Base-by-base conservation (phyloP, 768 basidiomycete species). In the Clathrus columnatus region DNA sequence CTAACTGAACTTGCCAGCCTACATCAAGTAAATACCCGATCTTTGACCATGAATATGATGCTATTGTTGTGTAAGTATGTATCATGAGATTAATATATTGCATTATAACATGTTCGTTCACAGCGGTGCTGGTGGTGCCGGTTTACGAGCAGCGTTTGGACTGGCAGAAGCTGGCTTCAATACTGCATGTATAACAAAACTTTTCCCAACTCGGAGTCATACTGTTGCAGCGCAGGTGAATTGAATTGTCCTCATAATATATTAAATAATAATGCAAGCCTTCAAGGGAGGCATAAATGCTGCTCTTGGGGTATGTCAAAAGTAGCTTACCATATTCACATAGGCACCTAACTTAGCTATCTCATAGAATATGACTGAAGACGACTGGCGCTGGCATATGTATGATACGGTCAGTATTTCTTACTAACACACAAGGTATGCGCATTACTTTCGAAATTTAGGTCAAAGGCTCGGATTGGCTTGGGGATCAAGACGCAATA, bases 331-430 rank as follows among this genome's bases (percentile, higher is more conserved):
- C 29, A 17, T 14, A 27, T 1, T 21, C 14, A 46, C 6, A 11
- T 23, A 14, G n/a, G 44, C 14, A 27, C 18, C 28, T 28, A 24
- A 51, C 28, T 42, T 20, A 55, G 36, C 68, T 63, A 84, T 76
- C 26, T 10, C 36, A 47, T 67, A 91, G 84, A 96, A 97, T 74
- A 94, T 98, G 93, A 96, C 93, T 4, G 96, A 99, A 73, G 96
- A 98, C 66, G 93, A 98, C 69, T 98, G 94, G 93, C 76, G 93
- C 72, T 96, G 93, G 94, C 94, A 96, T 68, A 96, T 95, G 92
- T 95, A 92, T 65, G 91, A 91, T 67, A 92, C 90, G 50, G 91
- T 91, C 68, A 64, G 86, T 70, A 11, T 44, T 56, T 5, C 48
- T 30, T 20, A n/a, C n/a, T n/a, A n/a, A n/a, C n/a, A n/a, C n/a